Evolutionary conservation across 2,329 filamentous ascomycete genomes (phyloP).

Genomic region (Geosmithia morbida): DNA sequence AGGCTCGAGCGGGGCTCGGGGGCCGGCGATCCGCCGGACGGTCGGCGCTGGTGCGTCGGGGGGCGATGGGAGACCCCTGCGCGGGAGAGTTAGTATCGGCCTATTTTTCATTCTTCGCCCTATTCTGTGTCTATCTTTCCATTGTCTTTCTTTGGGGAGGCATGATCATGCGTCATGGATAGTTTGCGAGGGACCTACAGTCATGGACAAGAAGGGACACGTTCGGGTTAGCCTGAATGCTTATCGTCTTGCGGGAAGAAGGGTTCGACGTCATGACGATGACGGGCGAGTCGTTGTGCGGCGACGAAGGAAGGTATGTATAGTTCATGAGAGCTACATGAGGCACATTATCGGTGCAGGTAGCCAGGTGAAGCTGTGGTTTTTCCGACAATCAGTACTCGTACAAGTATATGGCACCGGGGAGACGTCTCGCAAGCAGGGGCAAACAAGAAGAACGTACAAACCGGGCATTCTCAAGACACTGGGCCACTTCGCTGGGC

Average conservation of each 20-base stretch:
- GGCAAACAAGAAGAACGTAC: conserved; percentile 35
- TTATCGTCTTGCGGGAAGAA: conserved; percentile 64
- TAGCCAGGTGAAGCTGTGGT: conserved; percentile 80
- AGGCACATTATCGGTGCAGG: conserved; percentile 67
- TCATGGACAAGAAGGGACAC: conserved; percentile 95
- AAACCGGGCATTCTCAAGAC: conserved; percentile 88
- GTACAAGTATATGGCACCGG: conserved; percentile 5
- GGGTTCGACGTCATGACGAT: conserved; percentile 91
- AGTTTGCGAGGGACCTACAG: conserved; percentile 28
- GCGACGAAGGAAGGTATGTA: conserved; percentile 78
- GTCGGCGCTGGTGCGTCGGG: conserved; percentile 50
- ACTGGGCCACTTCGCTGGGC: conserved; percentile 75
- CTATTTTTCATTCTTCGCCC: too few relatives aligned
- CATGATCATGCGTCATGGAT: background rate
- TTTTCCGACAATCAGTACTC: background rate
- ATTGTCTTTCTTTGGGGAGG: background rate
- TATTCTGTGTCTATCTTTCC: too few relatives aligned
- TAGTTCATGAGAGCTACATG: conserved; percentile 99
- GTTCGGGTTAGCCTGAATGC: conserved; percentile 70
- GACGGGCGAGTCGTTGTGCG: conserved; percentile 55
- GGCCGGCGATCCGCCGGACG: conserved; percentile 46
- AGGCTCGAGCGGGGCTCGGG: conserved; percentile 58
- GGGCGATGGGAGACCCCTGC: conserved; percentile 80
- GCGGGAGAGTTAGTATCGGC: background rate
- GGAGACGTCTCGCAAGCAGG: conserved; percentile 18